Conservation (phyloP, 306 rosid genomes). For the Fragaria ananassa region DNA sequence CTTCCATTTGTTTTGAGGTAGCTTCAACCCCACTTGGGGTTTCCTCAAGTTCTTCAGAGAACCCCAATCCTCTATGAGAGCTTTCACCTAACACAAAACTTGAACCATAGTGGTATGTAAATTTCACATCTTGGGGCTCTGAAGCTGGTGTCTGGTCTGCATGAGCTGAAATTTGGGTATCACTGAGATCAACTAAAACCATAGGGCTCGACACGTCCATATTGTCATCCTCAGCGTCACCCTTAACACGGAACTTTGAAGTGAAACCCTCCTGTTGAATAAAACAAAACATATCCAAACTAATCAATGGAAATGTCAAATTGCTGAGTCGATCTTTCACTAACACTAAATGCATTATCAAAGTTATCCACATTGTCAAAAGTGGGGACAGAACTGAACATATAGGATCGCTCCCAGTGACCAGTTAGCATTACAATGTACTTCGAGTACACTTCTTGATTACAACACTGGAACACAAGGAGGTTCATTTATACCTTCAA, state of each 20-base stretch:
- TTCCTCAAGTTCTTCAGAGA: constrained; percentile 51
- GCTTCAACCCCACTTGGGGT: constrained; percentile 45
- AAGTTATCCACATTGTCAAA: background rate
- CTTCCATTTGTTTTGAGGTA: constrained; percentile 37
- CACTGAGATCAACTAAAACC: constrained; percentile 44
- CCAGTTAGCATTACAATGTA: background rate
- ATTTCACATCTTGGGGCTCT: constrained; percentile 35
- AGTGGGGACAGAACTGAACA: background rate
- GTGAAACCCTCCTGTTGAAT: constrained; percentile 45
- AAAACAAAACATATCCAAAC: constrained; percentile 19
- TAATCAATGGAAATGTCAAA: background rate
- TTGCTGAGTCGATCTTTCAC: background rate
- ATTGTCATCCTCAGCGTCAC: constrained; percentile 25
- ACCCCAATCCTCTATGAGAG: constrained; percentile 79
- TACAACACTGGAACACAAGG: background rate
- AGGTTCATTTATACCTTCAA: background rate
- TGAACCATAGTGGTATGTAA: constrained; percentile 53
- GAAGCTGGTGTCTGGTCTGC: constrained; percentile 53
- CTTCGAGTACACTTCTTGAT: background rate
- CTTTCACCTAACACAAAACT: constrained; percentile 75
- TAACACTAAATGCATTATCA: constrained; percentile 5
- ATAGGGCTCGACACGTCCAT: constrained; percentile 41
- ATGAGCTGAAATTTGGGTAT: constrained; percentile 41
- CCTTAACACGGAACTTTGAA: constrained; percentile 18
- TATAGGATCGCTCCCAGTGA: background rate